These are phyloP conservation scores for Pittosporum tobira DNA, from an alignment of 129 eudicot genomes.

Conservation along the genomic window DNA sequence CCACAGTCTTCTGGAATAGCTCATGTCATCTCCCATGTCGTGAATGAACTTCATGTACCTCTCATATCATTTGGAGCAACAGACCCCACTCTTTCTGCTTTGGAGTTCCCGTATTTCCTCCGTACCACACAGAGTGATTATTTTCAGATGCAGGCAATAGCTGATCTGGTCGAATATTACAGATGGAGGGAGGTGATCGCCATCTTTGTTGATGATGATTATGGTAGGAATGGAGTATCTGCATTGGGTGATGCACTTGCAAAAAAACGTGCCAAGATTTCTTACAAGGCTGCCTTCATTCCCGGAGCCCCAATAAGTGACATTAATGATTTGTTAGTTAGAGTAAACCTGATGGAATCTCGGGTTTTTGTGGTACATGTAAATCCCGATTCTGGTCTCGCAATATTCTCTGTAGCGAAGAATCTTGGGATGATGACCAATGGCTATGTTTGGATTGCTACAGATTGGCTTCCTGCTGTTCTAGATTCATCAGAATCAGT, in stretches of 20 bases:
- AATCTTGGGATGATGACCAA: constrained; percentile 18
- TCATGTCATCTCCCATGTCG: constrained; percentile 24
- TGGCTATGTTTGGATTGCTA: constrained; percentile 32
- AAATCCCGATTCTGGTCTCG: constrained; percentile 29
- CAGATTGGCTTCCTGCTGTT: constrained; percentile 30
- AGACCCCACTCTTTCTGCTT: constrained; percentile 22
- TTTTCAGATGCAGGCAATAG: constrained; percentile 23
- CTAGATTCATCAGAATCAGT: constrained; percentile 17
- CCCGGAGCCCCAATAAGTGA: constrained; percentile 20
- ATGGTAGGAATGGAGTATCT: constrained; percentile 21
- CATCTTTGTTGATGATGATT: constrained; percentile 21
- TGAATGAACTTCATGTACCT: constrained; percentile 24
- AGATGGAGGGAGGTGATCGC: constrained; percentile 22
- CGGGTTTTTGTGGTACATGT: constrained; percentile 28
- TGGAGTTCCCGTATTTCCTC: constrained; percentile 20
- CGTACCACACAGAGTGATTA: constrained; percentile 21
- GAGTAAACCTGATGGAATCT: constrained; percentile 22
- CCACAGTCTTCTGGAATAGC: constrained; percentile 34
- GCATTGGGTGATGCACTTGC: constrained; percentile 22
- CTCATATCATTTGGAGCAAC: constrained; percentile 25
- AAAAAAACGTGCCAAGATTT: constrained; percentile 19
- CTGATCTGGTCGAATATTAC: constrained; percentile 16
- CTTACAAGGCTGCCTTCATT: constrained; percentile 23
- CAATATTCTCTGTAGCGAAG: constrained; percentile 19
- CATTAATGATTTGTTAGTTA: constrained; percentile 16